Evolutionary conservation across 2,329 filamentous ascomycete species (phyloP).

Genomic region (Corynespora cassiicola): DNA sequence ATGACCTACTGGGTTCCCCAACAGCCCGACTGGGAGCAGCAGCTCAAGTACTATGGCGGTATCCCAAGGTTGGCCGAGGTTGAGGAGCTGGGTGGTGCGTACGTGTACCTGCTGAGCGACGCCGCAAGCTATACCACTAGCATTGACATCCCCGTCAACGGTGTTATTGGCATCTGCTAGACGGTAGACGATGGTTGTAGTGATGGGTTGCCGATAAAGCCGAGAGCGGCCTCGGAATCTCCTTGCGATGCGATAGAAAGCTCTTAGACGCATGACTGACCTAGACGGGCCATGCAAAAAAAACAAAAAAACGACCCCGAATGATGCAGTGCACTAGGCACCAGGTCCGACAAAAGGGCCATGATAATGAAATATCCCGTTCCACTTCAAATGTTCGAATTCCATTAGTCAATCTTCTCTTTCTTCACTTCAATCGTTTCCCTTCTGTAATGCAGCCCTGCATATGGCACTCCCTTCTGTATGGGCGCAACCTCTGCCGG

Average conservation of each 20-base stretch:
- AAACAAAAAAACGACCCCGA: no score
- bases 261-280: no score
- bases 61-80: constrained; percentile 62
- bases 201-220: no score
- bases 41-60: constrained; percentile 65
- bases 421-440: constrained; percentile 2
- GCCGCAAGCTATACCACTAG: constrained; percentile 59
- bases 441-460: constrained; percentile 18
- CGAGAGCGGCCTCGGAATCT: no score
- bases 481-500: constrained; percentile 32
- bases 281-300: no score
- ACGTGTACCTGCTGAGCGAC: constrained; percentile 64
- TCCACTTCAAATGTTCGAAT: neutral
- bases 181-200: neutral
- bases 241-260: no score
- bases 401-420: constrained; percentile 13
- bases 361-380: no score
- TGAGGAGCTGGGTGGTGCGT: constrained; percentile 62
- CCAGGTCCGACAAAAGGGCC: no score
- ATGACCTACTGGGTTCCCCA: constrained; percentile 56
- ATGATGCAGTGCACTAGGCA: no score
- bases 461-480: constrained; percentile 27
- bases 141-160: constrained; percentile 58
- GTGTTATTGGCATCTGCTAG: constrained; percentile 37
- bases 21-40: constrained; percentile 62